Conservation (phyloP, 1,139 yeast genomes). For the Taphrina communis region DNA sequence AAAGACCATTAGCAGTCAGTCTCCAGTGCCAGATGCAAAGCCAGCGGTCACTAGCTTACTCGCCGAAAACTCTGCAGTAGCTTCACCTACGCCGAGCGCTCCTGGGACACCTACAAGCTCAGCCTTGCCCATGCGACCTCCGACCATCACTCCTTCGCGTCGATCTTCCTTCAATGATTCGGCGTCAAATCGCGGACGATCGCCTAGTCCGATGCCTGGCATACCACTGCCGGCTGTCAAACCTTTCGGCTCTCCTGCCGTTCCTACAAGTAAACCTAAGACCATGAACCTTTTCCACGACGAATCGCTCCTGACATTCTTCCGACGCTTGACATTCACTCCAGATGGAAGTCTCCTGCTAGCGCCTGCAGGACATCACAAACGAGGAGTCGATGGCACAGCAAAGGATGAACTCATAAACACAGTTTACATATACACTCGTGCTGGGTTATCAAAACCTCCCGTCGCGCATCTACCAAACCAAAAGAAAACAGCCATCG, state of each 20-base stretch:
- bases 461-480: conserved; percentile 83
- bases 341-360: conserved; percentile 85
- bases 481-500: conserved; percentile 81
- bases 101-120: conserved; percentile 46
- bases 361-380: conserved; percentile 81
- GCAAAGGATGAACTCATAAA: conserved; percentile 57
- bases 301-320: conserved; percentile 87
- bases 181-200: conserved; percentile 46
- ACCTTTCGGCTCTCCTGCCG: conserved; percentile 51
- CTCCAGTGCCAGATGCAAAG: conserved; percentile 33
- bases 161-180: conserved; percentile 48
- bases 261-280: background rate
- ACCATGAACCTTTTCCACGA: conserved; percentile 64
- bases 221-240: conserved; percentile 57
- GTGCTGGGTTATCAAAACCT: conserved; percentile 68
- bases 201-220: conserved; percentile 48
- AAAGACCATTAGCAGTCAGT: conserved; percentile 24
- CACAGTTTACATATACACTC: conserved; percentile 76
- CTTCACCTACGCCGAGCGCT: conserved; percentile 46
- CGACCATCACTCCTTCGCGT: conserved; percentile 47
- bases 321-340: conserved; percentile 80
- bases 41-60: background rate
- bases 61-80: conserved; percentile 27
- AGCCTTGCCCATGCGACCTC: conserved; percentile 40
- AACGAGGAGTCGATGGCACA: conserved; percentile 45